Percentiles rank a stretch among this genome's conserved stretches.
Evolutionary conservation across 2,329 filamentous ascomycete species (phyloP).

Genomic region (Aspergillus brasiliensis): DNA sequence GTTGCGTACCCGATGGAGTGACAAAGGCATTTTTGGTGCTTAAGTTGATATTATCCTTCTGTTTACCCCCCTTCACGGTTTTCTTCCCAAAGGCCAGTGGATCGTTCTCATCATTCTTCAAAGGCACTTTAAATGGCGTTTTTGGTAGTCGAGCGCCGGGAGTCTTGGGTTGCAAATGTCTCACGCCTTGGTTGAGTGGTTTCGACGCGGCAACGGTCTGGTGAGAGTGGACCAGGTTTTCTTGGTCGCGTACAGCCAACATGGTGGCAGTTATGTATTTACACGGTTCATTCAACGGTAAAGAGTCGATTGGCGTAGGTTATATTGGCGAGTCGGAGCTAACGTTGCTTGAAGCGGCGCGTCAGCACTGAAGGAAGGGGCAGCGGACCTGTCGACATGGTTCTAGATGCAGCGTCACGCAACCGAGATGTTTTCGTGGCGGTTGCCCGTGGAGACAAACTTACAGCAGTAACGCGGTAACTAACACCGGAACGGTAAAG

Average conservation of each 20-base stretch:
- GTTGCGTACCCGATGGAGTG: conserved; percentile 74
- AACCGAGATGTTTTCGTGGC: conserved; percentile 27
- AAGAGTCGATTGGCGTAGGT: background rate
- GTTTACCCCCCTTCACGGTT: conserved; percentile 58
- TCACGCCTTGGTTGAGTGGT: conserved; percentile 66
- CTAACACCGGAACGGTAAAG: too few relatives aligned
- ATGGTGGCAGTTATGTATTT: conserved; percentile 51
- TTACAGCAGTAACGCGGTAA: too few relatives aligned
- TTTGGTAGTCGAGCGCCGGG: conserved; percentile 75
- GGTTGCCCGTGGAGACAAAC: conserved; percentile 47
- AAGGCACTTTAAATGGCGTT: conserved; percentile 74
- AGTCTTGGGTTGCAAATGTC: conserved; percentile 71
- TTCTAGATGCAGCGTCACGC: conserved; percentile 24
- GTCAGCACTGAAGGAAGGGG: background rate
- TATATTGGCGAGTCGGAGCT: background rate
- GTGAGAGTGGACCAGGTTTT: conserved; percentile 78
- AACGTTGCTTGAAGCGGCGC: conserved; percentile 3
- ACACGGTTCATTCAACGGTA: conserved; percentile 23
- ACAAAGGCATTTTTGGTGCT: conserved; percentile 66
- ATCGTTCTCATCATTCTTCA: conserved; percentile 89
- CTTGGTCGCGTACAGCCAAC: conserved; percentile 81
- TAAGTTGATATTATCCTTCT: conserved; percentile 58
- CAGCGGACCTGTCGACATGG: conserved; percentile 13
- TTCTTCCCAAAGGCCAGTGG: conserved; percentile 62
- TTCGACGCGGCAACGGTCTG: conserved; percentile 72